phyloP scores from a whole-genome alignment of 805 yeast species.

The Metschnikowia matae region DNA sequence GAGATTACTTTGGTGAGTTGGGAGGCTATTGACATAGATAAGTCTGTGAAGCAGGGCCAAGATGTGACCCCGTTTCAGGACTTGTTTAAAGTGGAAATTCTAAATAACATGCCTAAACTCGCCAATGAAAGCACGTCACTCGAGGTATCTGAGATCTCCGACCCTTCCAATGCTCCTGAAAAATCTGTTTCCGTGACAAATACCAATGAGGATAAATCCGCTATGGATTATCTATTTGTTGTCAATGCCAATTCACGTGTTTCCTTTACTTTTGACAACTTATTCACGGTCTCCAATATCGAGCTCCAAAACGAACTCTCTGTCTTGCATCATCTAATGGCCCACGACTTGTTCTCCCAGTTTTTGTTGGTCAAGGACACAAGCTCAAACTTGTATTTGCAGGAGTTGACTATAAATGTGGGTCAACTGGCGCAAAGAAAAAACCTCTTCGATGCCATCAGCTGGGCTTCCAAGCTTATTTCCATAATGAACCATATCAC shows the following conservation, averaged over 20 bases:
- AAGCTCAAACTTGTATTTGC: conserved; percentile 10
- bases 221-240: conserved; percentile 25
- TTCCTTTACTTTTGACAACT: conserved; percentile 31
- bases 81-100: conserved; percentile 26
- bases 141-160: conserved; percentile 8
- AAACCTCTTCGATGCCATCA: conserved; percentile 21
- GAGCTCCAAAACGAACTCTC: conserved; percentile 16
- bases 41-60: conserved; percentile 2
- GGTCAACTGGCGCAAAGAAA: conserved; percentile 6
- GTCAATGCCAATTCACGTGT: conserved; percentile 19
- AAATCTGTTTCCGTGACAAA: conserved; percentile 11
- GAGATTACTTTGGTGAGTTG: conserved; percentile 18
- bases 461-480: conserved; percentile 23
- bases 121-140: conserved; percentile 10
- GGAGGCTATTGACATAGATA: conserved; percentile 10
- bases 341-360: conserved; percentile 25
- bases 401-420: conserved; percentile 14
- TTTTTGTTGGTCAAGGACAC: conserved; percentile 21
- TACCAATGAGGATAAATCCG: conserved; percentile 8
- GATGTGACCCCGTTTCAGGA: conserved; percentile 14
- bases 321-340: conserved; percentile 20
- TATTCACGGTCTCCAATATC: conserved; percentile 27
- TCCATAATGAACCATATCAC: conserved; percentile 24
- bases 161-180: conserved; percentile 5
- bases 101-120: conserved; percentile 35